These are phyloP conservation scores for Macrocystidia cucumis DNA, from an alignment of 1,284 basidiomycete genomes.

Conservation along the genomic window DNA sequence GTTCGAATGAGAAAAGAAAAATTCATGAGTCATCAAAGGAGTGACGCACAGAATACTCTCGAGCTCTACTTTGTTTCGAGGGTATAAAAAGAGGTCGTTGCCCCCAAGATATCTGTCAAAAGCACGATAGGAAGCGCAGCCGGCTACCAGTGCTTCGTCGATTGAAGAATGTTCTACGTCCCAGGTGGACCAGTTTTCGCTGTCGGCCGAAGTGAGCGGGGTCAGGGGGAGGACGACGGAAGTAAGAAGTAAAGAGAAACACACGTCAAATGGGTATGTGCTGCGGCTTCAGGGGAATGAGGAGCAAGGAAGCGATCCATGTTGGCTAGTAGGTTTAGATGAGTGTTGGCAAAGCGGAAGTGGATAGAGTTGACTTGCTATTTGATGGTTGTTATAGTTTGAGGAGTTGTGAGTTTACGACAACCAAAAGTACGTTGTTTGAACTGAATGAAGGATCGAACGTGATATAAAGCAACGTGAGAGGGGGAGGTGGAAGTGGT, in stretches of 20 bases:
- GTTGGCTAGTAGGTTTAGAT: conserved; percentile 11
- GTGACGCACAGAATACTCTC: conserved; percentile 60
- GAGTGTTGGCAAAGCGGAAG: conserved; percentile 9
- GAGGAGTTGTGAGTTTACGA: too few relatives aligned
- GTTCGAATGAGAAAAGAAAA: conserved; percentile 6
- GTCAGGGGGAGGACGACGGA: conserved; percentile 5
- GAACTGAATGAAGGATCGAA: too few relatives aligned
- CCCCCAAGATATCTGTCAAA: conserved; percentile 53
- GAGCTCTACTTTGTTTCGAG: conserved; percentile 54
- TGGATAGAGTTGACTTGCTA: conserved; percentile 8
- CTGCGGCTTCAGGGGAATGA: conserved; percentile 64
- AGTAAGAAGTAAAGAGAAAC: conserved; percentile 16
- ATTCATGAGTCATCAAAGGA: neutral
- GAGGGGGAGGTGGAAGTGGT: too few relatives aligned
- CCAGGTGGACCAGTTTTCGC: conserved; percentile 62
- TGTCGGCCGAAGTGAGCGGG: conserved; percentile 19
- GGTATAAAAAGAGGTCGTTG: conserved; percentile 62
- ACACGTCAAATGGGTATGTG: conserved; percentile 62
- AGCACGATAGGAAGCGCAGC: conserved; percentile 57
- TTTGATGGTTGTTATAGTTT: too few relatives aligned
- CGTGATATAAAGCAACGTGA: too few relatives aligned
- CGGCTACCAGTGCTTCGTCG: conserved; percentile 65
- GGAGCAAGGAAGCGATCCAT: conserved; percentile 72
- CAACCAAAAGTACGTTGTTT: too few relatives aligned
- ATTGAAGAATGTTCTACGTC: conserved; percentile 60